phyloP scores from a whole-genome alignment of 345 rosid genomes.

The rapeseed (Brassica napus) region DNA sequence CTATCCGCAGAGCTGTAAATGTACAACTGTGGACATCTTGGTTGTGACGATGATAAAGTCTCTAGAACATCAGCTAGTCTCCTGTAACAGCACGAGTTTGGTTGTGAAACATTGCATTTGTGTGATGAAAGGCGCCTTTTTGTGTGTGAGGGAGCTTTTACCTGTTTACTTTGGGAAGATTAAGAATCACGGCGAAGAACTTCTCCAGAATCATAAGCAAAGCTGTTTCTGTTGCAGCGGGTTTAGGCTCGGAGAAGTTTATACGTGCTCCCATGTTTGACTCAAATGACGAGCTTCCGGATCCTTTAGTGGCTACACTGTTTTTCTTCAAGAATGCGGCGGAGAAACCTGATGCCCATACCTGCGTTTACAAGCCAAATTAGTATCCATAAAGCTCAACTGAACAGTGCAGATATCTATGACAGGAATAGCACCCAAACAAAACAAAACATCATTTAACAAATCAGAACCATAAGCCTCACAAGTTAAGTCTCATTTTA shows the following conservation, averaged over 20 bases:
- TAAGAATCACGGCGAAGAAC: conserved; percentile 71
- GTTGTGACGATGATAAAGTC: conserved; percentile 71
- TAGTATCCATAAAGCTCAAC: conserved; percentile 9
- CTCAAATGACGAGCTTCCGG: conserved; percentile 31
- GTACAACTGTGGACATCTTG: conserved; percentile 89
- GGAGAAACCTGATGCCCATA: conserved; percentile 96
- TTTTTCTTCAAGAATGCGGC: conserved; percentile 92
- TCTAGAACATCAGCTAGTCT: conserved; percentile 69
- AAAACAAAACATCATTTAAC: background rate
- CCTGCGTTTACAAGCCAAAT: conserved; percentile 51
- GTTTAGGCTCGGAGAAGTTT: conserved; percentile 54
- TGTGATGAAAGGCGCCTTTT: background rate
- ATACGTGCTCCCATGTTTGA: conserved; percentile 33
- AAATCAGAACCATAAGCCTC: background rate
- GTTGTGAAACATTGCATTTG: background rate
- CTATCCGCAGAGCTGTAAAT: conserved; percentile 95
- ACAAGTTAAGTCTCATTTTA: conserved; percentile 4
- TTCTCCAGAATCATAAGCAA: conserved; percentile 77
- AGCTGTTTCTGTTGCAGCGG: conserved; percentile 78
- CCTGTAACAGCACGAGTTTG: conserved; percentile 46
- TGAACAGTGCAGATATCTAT: too few relatives aligned
- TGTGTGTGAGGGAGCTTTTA: conserved; percentile 29
- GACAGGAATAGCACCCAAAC: too few relatives aligned
- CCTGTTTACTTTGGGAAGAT: conserved; percentile 88
- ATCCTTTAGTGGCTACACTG: conserved; percentile 80